Evolutionary conservation across 2,329 filamentous ascomycete genomes (phyloP), one percentile per base, ranked within the genome.

Genomic region (Phaeosphaeria sp.): DNA sequence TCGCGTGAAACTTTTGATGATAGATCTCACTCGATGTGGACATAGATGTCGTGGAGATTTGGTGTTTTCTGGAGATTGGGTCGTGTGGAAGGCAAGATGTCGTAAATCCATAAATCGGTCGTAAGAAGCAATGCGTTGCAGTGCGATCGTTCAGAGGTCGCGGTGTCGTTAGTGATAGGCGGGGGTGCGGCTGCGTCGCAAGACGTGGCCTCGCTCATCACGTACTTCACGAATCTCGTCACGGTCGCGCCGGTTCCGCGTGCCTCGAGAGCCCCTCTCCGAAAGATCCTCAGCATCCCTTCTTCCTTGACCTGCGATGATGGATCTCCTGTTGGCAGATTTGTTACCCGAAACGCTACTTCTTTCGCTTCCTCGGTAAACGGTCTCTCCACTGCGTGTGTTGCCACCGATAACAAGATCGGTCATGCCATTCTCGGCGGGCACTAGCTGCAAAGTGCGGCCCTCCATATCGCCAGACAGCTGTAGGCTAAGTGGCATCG

Each of bases 381-480:
- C 54, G 48, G 43, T 68, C 39, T 72, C 70, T 25, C 57, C 63
- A n/a, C 63, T 63, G 20, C 70, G 70, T 10, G 60, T 36, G 49
- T 60, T 58, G 50, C 69, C 46, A 18, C 46, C 70, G 44, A 77
- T 77, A 53, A 76, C 72, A 33, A 77, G 60, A 33, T 77, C 74
- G 30, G 72, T 73, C 71, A 74, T 75, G 17, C 75, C 74, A 46
- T 72, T 67, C 46, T 75, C 74, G 41, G 62, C 64, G 39, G 73
- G 73, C 22, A 72, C 61, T 42, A 78, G 57, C n/a, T 67, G 67
- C 23, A 77, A 60, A 10, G 66, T 75, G 50, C 75, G 74, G 15
- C 74, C 74, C 52, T 77, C 74, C 71, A 76, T 77, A 30, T 77
- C 73, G 27, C 75, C 75, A 41, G 71, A 72, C 54, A 78, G 70